Conservation (phyloP, 2,329 filamentous ascomycete genomes). For the Herpomyces periplanetae region DNA sequence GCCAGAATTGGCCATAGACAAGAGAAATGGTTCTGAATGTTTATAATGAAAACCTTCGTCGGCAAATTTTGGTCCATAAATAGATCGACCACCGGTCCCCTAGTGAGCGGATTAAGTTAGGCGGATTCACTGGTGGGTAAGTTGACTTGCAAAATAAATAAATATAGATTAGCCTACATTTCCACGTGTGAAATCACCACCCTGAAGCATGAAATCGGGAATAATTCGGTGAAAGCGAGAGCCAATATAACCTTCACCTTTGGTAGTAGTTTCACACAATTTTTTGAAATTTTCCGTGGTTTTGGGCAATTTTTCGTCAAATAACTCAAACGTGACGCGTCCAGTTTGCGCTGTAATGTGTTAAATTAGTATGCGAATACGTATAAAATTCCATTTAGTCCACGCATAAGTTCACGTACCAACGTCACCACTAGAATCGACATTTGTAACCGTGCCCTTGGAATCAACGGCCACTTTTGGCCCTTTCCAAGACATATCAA, state of each 20-base stretch:
- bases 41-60: slow-evolving; percentile 58
- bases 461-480: slow-evolving; percentile 22
- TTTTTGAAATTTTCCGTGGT: slow-evolving; percentile 50
- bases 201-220: slow-evolving; percentile 75
- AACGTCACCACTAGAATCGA: slow-evolving; percentile 5
- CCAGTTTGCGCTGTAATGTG: slow-evolving; percentile 20
- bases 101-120: no score
- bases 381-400: slow-evolving; percentile 3
- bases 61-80: slow-evolving; percentile 74
- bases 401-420: slow-evolving; percentile 3
- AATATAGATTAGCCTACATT: no score
- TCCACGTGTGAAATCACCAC: slow-evolving; percentile 67
- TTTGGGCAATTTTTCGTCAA: slow-evolving; percentile 48
- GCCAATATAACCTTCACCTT: slow-evolving; percentile 44
- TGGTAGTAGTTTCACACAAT: slow-evolving; percentile 39
- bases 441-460: slow-evolving; percentile 12
- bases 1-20: slow-evolving; percentile 85
- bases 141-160: no score
- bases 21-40: slow-evolving; percentile 33
- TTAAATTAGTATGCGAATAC: slow-evolving; percentile 1
- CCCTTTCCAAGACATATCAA: slow-evolving; percentile 18
- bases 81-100: slow-evolving; percentile 69
- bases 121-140: no score
- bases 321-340: slow-evolving; percentile 65
- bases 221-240: slow-evolving; percentile 79